Conservation (phyloP, 805 yeast genomes). For the Suhomyces canberraensis region DNA sequence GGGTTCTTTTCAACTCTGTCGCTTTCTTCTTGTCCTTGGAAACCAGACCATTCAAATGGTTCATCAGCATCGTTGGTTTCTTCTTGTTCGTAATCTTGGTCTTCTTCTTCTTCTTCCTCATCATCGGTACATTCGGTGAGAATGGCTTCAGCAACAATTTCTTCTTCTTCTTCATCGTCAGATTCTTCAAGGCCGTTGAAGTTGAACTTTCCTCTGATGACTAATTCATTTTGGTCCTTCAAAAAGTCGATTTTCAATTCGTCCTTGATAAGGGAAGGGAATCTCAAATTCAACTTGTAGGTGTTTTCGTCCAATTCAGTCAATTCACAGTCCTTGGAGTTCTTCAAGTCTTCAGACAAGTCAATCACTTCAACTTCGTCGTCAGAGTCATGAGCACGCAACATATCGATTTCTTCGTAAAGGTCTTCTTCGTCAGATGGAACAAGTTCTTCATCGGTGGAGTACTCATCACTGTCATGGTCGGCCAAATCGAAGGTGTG, state of each 20-base stretch:
- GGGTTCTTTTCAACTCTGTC: constrained; percentile 12
- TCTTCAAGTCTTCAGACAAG: constrained; percentile 39
- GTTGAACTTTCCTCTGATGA: constrained; percentile 38
- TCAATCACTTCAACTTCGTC: constrained; percentile 36
- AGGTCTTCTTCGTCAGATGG: constrained; percentile 17
- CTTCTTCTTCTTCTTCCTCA: constrained; percentile 17
- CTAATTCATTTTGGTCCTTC: constrained; percentile 40
- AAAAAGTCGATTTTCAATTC: constrained; percentile 39
- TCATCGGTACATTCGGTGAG: constrained; percentile 8
- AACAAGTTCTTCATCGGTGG: constrained; percentile 36
- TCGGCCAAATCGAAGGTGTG: constrained; percentile 40
- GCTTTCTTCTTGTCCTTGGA: constrained; percentile 13
- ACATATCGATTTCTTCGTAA: constrained; percentile 17
- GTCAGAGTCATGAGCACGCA: constrained; percentile 30
- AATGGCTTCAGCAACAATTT: constrained; percentile 9
- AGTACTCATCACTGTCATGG: constrained; percentile 29
- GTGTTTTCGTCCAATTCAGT: constrained; percentile 35
- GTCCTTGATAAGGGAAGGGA: constrained; percentile 39
- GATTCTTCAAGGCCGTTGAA: constrained; percentile 21
- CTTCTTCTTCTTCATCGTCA: constrained; percentile 22
- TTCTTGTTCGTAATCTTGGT: constrained; percentile 9
- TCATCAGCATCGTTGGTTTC: constrained; percentile 8
- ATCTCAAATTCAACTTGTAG: constrained; percentile 39
- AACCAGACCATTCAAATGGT: constrained; percentile 10
- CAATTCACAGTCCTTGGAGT: constrained; percentile 44